Evolutionary conservation across 2,329 filamentous ascomycete genomes (phyloP), one percentile per base, ranked within the genome.

Genomic region (Diaporthe eres): DNA sequence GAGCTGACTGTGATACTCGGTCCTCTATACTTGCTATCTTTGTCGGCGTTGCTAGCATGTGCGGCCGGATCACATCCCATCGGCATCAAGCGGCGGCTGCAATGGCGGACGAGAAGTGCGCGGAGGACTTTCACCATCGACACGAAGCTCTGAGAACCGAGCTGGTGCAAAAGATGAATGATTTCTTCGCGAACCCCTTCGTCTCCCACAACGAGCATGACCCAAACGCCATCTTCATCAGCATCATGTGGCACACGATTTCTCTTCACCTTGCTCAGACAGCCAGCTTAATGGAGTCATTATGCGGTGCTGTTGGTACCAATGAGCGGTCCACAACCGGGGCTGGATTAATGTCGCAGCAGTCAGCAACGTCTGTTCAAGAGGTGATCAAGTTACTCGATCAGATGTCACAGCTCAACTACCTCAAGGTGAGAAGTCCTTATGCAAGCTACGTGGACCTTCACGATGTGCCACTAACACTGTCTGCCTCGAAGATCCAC

Each of bases 51-150:
- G 61, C 61, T 34, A 31, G 61, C 25, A 67, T 67, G 61, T 67
- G 61, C 19, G 61, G 61, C n/a, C 61, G 31, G n/a, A 44, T 67
- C 25, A 67, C 61, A 22, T 49, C 42, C 10, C 61, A 67, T 49
- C 61, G 61, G 37, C 61, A 67, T 67, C 42, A 34, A n/a, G 61
- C 25, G 25, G 8, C 19, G 2, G 5, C 61, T 22, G 42, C 19
- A 31, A 49, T 34, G 12, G 4, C 25, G 5, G 19, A 49, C 3
- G 19, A 34, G 42, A 67, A 34, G 28, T 19, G 42, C 19, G 22
- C 10, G 4, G 44, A 49, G 28, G 42, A 34, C 4, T 34, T 65
- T 12, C 61, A 19, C 7, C 25, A 3, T 19, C 61, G 61, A 5
- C 42, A n/a, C 7, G 28, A 49, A 13, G 44, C 61, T 22, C 61